Conservation (phyloP, 139 green algal species). For the Yamagishiella unicocca region DNA sequence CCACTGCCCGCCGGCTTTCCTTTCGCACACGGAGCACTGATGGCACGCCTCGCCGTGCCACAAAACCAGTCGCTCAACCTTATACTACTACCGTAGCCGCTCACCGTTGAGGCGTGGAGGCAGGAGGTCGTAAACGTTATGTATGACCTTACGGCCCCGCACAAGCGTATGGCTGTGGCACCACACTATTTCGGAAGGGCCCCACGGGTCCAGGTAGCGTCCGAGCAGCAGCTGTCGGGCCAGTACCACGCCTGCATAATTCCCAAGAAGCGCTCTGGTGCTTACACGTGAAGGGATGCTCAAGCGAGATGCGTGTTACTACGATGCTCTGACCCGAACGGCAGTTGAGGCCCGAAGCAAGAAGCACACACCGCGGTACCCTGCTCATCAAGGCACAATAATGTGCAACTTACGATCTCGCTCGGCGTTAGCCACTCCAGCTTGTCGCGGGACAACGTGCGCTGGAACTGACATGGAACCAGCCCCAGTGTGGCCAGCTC, state of each 20-base stretch:
- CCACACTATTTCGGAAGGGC: not conserved
- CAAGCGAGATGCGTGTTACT: not conserved
- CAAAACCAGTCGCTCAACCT: not conserved
- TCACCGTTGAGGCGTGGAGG: slow-evolving; percentile 3
- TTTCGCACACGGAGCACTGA: too few relatives aligned
- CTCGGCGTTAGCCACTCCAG: not conserved
- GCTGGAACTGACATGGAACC: not conserved
- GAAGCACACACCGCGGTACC: too few relatives aligned
- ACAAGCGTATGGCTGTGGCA: slow-evolving; percentile 1
- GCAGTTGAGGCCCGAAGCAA: not conserved
- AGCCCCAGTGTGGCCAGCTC: too few relatives aligned
- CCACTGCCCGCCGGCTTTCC: too few relatives aligned
- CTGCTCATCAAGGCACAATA: too few relatives aligned
- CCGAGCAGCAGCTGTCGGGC: not conserved
- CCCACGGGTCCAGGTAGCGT: slow-evolving; percentile 35
- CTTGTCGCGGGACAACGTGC: not conserved
- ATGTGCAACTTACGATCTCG: not conserved
- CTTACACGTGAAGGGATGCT: not conserved
- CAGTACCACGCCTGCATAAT: not conserved
- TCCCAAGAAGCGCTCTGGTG: not conserved
- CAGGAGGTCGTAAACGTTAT: slow-evolving; percentile 39
- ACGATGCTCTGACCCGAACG: not conserved
- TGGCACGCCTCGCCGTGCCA: too few relatives aligned
- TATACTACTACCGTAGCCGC: not conserved
- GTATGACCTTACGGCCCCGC: slow-evolving; percentile 30